Percentiles rank a stretch among this genome's conserved stretches.
phyloP scores from a whole-genome alignment of 2,329 filamentous ascomycete genomes.

The Xylariaceae sp. region DNA sequence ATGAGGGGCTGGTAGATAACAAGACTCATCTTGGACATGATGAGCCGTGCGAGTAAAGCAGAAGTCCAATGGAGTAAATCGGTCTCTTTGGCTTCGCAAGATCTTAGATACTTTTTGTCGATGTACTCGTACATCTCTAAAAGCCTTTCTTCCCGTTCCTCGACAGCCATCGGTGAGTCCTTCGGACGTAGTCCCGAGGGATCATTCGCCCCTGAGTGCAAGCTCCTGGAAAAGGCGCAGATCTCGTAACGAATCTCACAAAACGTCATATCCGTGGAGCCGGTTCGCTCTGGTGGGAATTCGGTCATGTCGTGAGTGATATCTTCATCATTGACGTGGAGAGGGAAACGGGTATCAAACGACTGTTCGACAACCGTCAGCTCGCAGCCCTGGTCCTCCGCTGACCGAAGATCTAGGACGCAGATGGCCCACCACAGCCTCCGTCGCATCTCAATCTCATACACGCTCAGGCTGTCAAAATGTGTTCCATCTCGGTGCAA shows the following conservation, averaged over 20 bases:
- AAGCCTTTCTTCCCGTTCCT: constrained; percentile 43
- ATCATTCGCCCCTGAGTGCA: constrained; percentile 35
- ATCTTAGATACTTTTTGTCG: constrained; percentile 48
- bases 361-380: constrained; percentile 40
- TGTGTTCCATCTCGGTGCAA: constrained; percentile 53
- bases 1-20: constrained; percentile 51
- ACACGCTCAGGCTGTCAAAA: constrained; percentile 49
- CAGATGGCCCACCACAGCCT: constrained; percentile 58
- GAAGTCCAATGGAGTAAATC: constrained; percentile 47
- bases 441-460: constrained; percentile 57
- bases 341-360: constrained; percentile 49
- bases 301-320: constrained; percentile 43
- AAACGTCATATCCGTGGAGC: constrained; percentile 49
- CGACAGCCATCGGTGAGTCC: constrained; percentile 32
- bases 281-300: constrained; percentile 42
- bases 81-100: constrained; percentile 41
- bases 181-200: constrained; percentile 28
- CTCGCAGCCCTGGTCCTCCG: constrained; percentile 53
- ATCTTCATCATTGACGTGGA: constrained; percentile 54
- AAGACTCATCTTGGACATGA: constrained; percentile 50
- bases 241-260: constrained; percentile 41
- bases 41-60: constrained; percentile 43
- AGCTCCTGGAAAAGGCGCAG: constrained; percentile 35
- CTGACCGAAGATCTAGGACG: constrained; percentile 53
- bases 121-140: constrained; percentile 43